Evolutionary conservation across 345 rosid species (phyloP).

Genomic region (Aethionema arabicum): DNA sequence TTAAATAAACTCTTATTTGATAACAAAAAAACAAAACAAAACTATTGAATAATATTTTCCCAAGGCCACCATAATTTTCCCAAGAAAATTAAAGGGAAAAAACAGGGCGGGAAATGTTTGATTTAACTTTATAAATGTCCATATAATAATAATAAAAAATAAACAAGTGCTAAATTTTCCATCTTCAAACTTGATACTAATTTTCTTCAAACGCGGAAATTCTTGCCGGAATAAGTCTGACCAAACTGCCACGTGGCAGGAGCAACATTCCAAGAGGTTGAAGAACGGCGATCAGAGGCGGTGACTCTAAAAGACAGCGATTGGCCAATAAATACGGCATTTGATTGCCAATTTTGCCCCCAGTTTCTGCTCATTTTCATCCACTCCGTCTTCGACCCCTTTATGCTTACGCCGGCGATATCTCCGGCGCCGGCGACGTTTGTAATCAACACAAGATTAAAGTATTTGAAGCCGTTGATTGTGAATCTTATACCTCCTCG

Average conservation of each 20-base stretch:
- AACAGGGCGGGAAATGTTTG: slow-evolving; percentile 40
- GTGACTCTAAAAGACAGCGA: slow-evolving; percentile 80
- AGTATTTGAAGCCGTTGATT: slow-evolving; percentile 95
- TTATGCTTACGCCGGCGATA: slow-evolving; percentile 62
- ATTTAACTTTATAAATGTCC: background rate
- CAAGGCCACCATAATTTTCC: slow-evolving; percentile 42
- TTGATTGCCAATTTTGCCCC: slow-evolving; percentile 99
- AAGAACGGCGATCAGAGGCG: slow-evolving; percentile 73
- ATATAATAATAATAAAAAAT: background rate
- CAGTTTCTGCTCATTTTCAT: slow-evolving; percentile 91
- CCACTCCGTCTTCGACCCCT: slow-evolving; percentile 77
- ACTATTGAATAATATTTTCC: slow-evolving; percentile 22
- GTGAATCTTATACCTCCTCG: slow-evolving; percentile 87
- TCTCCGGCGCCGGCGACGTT: slow-evolving; percentile 99
- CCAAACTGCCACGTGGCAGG: slow-evolving; percentile 92
- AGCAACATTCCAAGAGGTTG: slow-evolving; percentile 75
- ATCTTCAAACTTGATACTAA: background rate
- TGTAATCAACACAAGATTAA: slow-evolving; percentile 77
- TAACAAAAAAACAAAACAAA: background rate
- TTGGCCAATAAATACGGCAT: slow-evolving; percentile 76
- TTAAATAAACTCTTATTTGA: background rate
- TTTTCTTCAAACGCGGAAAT: slow-evolving; percentile 59
- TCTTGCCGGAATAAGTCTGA: slow-evolving; percentile 88
- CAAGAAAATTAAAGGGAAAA: slow-evolving; percentile 51
- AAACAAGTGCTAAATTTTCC: background rate